Evolutionary conservation across 2,329 filamentous ascomycete genomes (phyloP), one percentile per base, ranked within the genome.

Genomic region (Colletotrichum tabaci): DNA sequence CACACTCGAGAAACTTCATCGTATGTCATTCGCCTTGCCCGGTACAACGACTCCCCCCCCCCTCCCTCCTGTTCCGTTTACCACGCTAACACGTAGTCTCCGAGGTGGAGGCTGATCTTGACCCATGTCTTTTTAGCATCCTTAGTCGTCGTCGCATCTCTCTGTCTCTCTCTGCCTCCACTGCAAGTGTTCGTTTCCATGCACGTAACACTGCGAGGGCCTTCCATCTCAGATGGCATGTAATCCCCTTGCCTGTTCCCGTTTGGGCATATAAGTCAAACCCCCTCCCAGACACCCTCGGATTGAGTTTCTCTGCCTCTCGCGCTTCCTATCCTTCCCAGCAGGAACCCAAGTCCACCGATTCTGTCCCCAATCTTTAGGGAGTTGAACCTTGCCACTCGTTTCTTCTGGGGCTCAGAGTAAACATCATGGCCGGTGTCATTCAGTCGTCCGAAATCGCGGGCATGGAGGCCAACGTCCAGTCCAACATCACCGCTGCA

Each of bases 81-180:
- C 55, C 60, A 53, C 69, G 65, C 40, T 61, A 56, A 30, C 18
- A 56, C 60, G 40, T 69, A 69, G 69, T 61, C 53, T 69, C 53
- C 60, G 68, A 69, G 58, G 60, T 69, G 65, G 60, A 60, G 40
- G 65, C 73, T 61, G 67, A 68, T 42, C 66, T 65, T 21, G 65
- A 60, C 30, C 49, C 52, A 61, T 18, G 44, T 70, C 69, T 73
- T 69, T 65, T 71, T 72, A 58, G 57, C 66, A 57, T 74, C 67
- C 61, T 74, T 47, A 46, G 60, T 67, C 49, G 74, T 67, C 49
- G 74, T 76, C 46, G 58, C 58, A 68, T 63, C 57, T 61, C 23
- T 46, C 38, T 44, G 35, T 13, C 7, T 63, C 57, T 61, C 35
- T 52, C 38, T 44, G 44, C n/a, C 7, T 55, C 58, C 65, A 30